A percentile compares a stretch with the other conserved stretches of the same genome.
phyloP scores from a whole-genome alignment of 108 stramenopile species.

The Stephanodiscus minutulus region DNA sequence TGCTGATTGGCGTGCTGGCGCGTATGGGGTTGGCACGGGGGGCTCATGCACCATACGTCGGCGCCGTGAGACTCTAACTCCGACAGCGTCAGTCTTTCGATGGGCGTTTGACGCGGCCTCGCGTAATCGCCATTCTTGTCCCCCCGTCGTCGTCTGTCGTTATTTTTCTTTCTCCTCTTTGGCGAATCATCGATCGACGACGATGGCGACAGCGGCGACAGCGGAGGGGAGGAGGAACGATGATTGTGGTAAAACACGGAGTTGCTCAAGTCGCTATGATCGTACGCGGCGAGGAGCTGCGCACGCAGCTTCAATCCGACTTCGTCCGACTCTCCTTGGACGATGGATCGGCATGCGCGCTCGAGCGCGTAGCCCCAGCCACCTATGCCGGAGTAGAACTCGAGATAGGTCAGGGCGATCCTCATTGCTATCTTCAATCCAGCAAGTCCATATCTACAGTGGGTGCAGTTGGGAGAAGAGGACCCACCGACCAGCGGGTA shows the following conservation, averaged over 20 bases:
- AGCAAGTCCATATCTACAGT: too few species aligned
- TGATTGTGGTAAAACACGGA: constrained; percentile 72
- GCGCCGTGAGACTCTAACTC: constrained; percentile 59
- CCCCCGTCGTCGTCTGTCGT: too few species aligned
- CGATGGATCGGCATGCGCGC: constrained; percentile 49
- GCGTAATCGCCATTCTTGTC: background rate
- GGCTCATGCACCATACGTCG: constrained; percentile 81
- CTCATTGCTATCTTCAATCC: constrained; percentile 29
- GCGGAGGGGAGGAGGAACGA: constrained; percentile 6
- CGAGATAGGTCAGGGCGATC: constrained; percentile 69
- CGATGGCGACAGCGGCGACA: background rate
- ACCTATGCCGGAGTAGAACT: constrained; percentile 94
- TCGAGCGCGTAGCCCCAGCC: constrained; percentile 86
- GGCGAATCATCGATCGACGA: background rate
- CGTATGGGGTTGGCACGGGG: constrained; percentile 91
- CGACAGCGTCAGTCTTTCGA: constrained; percentile 61
- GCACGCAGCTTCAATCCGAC: constrained; percentile 14
- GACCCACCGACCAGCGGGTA: too few species aligned
- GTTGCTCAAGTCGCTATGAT: constrained; percentile 79
- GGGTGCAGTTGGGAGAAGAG: too few species aligned
- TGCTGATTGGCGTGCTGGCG: constrained; percentile 71
- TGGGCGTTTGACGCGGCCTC: constrained; percentile 45
- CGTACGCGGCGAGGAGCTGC: constrained; percentile 64
- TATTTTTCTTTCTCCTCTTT: constrained; percentile 13
- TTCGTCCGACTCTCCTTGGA: background rate